Percentiles rank a stretch among this genome's conserved stretches.
phyloP scores from a whole-genome alignment of 129 eudicot genomes.

The Flaveria brownii region DNA sequence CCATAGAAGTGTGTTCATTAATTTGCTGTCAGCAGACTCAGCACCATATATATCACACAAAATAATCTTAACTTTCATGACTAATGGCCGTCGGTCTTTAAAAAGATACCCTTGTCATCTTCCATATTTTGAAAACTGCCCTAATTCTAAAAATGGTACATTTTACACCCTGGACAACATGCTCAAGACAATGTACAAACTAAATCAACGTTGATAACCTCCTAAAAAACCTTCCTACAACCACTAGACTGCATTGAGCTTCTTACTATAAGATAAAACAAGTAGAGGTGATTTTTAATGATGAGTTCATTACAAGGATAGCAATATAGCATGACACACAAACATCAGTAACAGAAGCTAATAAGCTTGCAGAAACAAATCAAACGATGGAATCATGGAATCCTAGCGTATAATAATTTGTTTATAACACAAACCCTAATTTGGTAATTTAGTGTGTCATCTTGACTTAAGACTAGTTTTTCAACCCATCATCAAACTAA shows the following conservation, averaged over 20 bases:
- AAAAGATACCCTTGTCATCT: background rate
- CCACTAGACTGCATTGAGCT: background rate
- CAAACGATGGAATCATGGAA: background rate
- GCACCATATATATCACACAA: too few species aligned
- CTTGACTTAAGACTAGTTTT: too few species aligned
- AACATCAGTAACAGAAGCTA: background rate
- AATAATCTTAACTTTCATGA: too few species aligned
- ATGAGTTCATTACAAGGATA: too few species aligned
- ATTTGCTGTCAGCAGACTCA: background rate
- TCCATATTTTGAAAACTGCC: background rate
- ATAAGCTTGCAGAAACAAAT: constrained; percentile 5
- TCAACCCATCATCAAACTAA: too few species aligned
- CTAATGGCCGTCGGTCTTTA: too few species aligned
- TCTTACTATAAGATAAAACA: too few species aligned
- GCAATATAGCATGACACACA: too few species aligned
- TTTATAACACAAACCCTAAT: background rate
- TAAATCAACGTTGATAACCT: background rate
- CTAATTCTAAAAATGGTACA: background rate
- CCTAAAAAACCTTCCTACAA: background rate
- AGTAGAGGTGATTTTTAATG: too few species aligned
- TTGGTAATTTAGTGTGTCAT: too few species aligned
- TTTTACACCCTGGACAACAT: background rate
- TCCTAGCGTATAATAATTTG: background rate
- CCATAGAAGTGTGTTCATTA: background rate
- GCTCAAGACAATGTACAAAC: background rate